These are phyloP conservation scores for Echium plantagineum DNA, from an alignment of 257 asterid genomes.

Conservation along the genomic window DNA sequence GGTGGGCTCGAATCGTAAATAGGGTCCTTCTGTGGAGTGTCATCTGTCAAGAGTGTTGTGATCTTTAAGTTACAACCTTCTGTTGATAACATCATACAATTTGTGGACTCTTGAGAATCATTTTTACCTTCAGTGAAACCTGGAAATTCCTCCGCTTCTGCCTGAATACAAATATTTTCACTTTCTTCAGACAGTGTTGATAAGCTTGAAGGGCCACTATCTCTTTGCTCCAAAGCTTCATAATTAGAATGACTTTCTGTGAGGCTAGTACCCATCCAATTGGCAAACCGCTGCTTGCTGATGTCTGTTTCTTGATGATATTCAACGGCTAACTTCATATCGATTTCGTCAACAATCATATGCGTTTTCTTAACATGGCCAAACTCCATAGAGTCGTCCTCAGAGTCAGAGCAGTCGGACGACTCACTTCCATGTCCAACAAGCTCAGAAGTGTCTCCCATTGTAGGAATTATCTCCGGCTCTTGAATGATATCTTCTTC, in stretches of 20 bases:
- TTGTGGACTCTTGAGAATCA: constrained; percentile 18
- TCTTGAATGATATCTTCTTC: constrained; percentile 19
- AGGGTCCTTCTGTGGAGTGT: constrained; percentile 14
- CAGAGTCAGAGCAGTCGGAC: constrained; percentile 40
- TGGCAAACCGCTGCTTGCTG: too few relatives aligned
- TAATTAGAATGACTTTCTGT: constrained; percentile 8
- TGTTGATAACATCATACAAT: constrained; percentile 19
- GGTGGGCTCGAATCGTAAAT: constrained; percentile 22
- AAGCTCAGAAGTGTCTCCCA: constrained; percentile 36
- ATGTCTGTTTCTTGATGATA: constrained; percentile 2
- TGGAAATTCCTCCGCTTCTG: constrained; percentile 29
- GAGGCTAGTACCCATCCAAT: too few relatives aligned
- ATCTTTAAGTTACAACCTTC: constrained; percentile 21
- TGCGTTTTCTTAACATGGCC: constrained; percentile 26
- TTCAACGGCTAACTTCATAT: constrained; percentile 10
- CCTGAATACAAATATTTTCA: constrained; percentile 19
- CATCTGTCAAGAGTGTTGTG: constrained; percentile 12
- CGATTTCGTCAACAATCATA: constrained; percentile 13
- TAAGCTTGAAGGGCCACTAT: constrained; percentile 42
- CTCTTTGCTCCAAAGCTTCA: constrained; percentile 13
- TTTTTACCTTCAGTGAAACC: constrained; percentile 21
- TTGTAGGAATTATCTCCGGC: constrained; percentile 20
- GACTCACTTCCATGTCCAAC: constrained; percentile 64
- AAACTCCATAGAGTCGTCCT: constrained; percentile 28
- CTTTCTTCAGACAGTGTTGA: constrained; percentile 54